Evolutionary conservation across 148 eudicot genomes (phyloP), one percentile per base, ranked within the genome.

Genomic region (Rhododendron henanense): DNA sequence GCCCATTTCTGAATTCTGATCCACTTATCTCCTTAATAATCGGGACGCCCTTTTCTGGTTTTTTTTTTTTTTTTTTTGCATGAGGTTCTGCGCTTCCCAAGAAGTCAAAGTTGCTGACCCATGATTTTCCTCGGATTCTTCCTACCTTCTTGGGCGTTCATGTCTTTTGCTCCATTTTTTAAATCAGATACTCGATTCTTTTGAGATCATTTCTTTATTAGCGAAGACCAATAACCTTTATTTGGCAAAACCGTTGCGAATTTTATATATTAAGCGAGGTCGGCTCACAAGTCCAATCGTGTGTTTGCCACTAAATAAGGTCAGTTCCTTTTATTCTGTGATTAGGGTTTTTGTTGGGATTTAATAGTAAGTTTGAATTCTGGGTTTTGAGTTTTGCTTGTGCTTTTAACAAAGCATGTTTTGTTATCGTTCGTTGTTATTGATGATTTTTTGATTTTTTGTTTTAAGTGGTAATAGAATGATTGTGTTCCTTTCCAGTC

Each of bases 141-240:
- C 86, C 82, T n/a, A 53, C 35, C 57, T 74, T n/a, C 74, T 37
- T 74, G 50, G 82, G 78, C 77, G 78, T 83, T 76, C 77, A 83
- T 67, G 80, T 50, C 69, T 50, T 48, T 84, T 84, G 47, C 81
- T 74, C 23, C 67, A 13, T 84, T 50, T 84, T 75, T 28, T 77
- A 13, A 84, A 51, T 74, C 31, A 39, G n/a, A 25, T 18, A 84
- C 85, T 75, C 50, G 67, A 50, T 74, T 73, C 5, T 67, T 47
- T 83, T 47, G 79, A 63, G 50, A 82, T 41, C 53, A 82, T 25
- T 23, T 21, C 75, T 61, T 63, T 82, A 67, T 28, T 80, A 50
- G 55, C 69, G 86, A 77, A 35, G 77, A 85, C 28, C 59, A 61
- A 16, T 50, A 16, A 5, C 76, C 83, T 78, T 74, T 63, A 51